phyloP scores from a whole-genome alignment of 2,329 filamentous ascomycete species.

The Chalaropsis ovoidea region DNA sequence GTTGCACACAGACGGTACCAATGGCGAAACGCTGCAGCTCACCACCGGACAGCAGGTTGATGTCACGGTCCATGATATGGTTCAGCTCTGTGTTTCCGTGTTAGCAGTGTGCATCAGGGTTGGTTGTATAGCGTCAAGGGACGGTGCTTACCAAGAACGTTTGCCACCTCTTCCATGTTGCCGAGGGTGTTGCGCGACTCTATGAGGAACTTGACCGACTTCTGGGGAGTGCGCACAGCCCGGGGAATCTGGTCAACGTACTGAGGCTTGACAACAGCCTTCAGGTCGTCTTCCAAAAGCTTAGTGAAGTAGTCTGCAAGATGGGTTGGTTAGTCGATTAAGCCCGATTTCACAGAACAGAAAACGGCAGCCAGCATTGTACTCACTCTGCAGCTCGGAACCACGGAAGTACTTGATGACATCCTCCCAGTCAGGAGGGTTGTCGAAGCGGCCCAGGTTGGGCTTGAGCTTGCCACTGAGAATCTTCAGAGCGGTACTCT shows the following conservation, averaged over 20 bases:
- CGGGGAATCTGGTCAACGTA: constrained; percentile 97
- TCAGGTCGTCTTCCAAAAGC: constrained; percentile 89
- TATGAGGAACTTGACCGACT: constrained; percentile 69
- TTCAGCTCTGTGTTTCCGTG: constrained; percentile 50
- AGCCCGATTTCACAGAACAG: neutral
- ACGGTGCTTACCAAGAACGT: constrained; percentile 46
- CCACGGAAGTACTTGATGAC: constrained; percentile 97
- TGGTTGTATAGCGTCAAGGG: neutral
- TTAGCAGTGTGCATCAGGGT: constrained; percentile 28
- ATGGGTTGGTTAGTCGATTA: neutral
- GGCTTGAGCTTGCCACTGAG: constrained; percentile 97
- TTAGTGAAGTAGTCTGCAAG: constrained; percentile 87
- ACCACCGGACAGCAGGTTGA: constrained; percentile 84
- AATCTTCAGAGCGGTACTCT: constrained; percentile 99
- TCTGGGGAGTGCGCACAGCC: constrained; percentile 72
- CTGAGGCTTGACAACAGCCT: constrained; percentile 97
- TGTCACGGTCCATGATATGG: constrained; percentile 85
- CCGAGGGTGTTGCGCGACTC: constrained; percentile 64
- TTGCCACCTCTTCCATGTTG: constrained; percentile 71
- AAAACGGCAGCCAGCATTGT: neutral
- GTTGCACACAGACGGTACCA: constrained; percentile 86
- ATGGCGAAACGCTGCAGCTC: constrained; percentile 98
- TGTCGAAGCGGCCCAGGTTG: constrained; percentile 87
- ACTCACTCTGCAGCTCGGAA: constrained; percentile 87
- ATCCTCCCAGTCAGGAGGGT: constrained; percentile 98